Percentiles rank a stretch among this genome's conserved stretches.
Conservation (phyloP, 2,329 filamentous ascomycete genomes). For the Coniochaeta sp. region DNA sequence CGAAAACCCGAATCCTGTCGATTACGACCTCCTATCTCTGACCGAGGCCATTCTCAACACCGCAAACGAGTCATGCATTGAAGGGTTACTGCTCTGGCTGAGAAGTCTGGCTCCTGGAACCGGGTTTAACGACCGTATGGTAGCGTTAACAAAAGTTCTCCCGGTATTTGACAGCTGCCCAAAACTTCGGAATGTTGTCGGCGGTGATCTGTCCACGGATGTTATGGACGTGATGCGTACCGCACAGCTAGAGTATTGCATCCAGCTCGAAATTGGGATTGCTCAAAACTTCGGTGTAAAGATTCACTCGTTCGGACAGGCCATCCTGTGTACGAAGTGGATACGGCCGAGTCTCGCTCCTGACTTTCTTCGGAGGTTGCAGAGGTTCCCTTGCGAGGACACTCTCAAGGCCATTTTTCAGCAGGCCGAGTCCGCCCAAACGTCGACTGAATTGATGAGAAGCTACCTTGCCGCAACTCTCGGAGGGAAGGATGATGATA, state of each 20-base stretch:
- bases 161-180: conserved; percentile 5
- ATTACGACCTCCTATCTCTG: conserved; percentile 8
- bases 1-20: conserved; percentile 4
- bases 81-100: conserved; percentile 6
- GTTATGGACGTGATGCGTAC: conserved; percentile 7
- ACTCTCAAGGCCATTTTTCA: conserved; percentile 9
- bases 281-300: conserved; percentile 10
- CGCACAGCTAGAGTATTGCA: conserved; percentile 8
- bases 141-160: conserved; percentile 8
- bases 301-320: conserved; percentile 10
- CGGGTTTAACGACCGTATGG: conserved; percentile 9
- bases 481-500: conserved; percentile 8
- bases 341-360: conserved; percentile 5
- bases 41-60: conserved; percentile 8
- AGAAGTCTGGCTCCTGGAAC: conserved; percentile 1
- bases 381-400: conserved; percentile 9
- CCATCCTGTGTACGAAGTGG: conserved; percentile 10
- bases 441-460: conserved; percentile 2
- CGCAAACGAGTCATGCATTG: conserved; percentile 7
- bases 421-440: not conserved
- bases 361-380: conserved; percentile 7
- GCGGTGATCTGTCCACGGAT: conserved; percentile 5
- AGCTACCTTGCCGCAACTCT: conserved; percentile 9
- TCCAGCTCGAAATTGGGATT: conserved; percentile 4
- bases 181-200: conserved; percentile 6